Conservation (phyloP, 805 yeast genomes). For the Pichia insulana region DNA sequence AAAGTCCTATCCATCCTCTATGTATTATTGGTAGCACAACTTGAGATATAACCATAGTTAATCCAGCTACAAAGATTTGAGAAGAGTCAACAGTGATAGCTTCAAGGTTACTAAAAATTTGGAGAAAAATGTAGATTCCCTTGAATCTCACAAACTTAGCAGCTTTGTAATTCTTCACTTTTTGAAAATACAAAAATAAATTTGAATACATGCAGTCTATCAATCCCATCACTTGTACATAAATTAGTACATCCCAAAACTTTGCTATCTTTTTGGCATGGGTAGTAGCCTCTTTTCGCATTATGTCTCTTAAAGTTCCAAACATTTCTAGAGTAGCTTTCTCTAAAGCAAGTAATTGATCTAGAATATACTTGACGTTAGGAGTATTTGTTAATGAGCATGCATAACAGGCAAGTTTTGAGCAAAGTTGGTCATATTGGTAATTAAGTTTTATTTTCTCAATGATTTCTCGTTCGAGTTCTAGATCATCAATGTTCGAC, state of each 20-base stretch:
- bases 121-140: slow-evolving; percentile 24
- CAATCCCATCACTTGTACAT: slow-evolving; percentile 25
- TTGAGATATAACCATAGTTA: slow-evolving; percentile 33
- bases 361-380: slow-evolving; percentile 30
- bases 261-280: slow-evolving; percentile 18
- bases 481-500: slow-evolving; percentile 30
- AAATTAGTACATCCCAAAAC: slow-evolving; percentile 17
- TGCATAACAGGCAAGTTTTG: slow-evolving; percentile 30
- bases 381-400: slow-evolving; percentile 34
- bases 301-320: slow-evolving; percentile 23
- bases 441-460: slow-evolving; percentile 25
- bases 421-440: slow-evolving; percentile 25
- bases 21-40: slow-evolving; percentile 31
- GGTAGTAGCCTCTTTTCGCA: slow-evolving; percentile 17
- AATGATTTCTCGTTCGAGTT: slow-evolving; percentile 35
- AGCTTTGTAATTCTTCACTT: slow-evolving; percentile 24
- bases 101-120: slow-evolving; percentile 31
- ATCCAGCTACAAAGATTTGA: slow-evolving; percentile 27
- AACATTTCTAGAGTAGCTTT: slow-evolving; percentile 22
- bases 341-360: slow-evolving; percentile 32
- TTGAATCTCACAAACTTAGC: slow-evolving; percentile 33
- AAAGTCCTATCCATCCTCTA: slow-evolving; percentile 20
- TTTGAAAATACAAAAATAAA: slow-evolving; percentile 33
- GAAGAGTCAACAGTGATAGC: slow-evolving; percentile 27
- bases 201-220: slow-evolving; percentile 34